phyloP scores from a whole-genome alignment of 495 filamentous ascomycete species.

The Thozetella sp. region DNA sequence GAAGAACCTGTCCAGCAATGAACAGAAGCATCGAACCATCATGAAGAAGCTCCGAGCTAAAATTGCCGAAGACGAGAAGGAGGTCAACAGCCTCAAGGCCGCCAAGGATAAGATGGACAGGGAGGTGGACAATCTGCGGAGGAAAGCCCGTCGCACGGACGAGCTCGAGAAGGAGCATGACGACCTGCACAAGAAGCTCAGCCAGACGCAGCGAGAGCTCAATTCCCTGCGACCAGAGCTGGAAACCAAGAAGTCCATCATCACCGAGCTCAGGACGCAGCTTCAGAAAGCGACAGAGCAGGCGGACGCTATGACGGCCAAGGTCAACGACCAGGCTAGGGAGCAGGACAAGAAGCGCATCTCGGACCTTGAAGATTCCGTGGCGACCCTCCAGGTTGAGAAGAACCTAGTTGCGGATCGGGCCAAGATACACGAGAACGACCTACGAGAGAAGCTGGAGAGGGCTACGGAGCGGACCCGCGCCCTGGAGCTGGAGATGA shows the following conservation, averaged over 20 bases:
- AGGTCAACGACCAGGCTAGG: constrained; percentile 63
- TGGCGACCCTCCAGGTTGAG: constrained; percentile 74
- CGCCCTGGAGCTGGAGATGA: constrained; percentile 75
- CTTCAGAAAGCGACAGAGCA: constrained; percentile 68
- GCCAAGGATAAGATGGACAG: constrained; percentile 70
- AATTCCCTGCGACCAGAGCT: constrained; percentile 66
- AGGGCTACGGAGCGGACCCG: constrained; percentile 74
- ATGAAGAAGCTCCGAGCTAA: constrained; percentile 81
- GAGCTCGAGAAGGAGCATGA: constrained; percentile 65
- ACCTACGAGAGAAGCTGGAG: constrained; percentile 70
- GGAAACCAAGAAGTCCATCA: constrained; percentile 63
- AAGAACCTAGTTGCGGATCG: constrained; percentile 73
- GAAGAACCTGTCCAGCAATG: constrained; percentile 81
- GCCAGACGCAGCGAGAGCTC: constrained; percentile 68
- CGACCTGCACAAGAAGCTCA: constrained; percentile 66
- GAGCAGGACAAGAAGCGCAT: constrained; percentile 69
- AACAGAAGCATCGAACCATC: constrained; percentile 78
- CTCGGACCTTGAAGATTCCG: constrained; percentile 70
- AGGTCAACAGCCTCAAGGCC: constrained; percentile 59
- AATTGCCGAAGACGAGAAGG: constrained; percentile 63
- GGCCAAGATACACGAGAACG: constrained; percentile 66
- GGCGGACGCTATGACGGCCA: constrained; percentile 67
- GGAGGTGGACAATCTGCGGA: constrained; percentile 57
- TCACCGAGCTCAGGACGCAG: constrained; percentile 70
- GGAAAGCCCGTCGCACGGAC: constrained; percentile 64